Conservation (phyloP, 2,329 filamentous ascomycete species). For the Claviceps purpurea region DNA sequence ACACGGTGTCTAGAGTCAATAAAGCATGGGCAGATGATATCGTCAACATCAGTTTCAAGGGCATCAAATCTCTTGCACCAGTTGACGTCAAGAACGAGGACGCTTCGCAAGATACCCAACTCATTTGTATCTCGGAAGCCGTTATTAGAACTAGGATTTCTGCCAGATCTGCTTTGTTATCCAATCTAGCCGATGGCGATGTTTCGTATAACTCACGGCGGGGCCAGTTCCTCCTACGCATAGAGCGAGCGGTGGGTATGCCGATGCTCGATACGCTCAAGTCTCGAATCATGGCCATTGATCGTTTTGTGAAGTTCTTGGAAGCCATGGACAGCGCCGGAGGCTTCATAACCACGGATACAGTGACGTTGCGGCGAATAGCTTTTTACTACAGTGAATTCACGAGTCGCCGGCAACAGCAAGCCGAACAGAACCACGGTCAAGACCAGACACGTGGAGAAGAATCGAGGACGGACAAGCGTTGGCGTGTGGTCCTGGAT, state of each 20-base stretch:
- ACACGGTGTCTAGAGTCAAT: conserved; percentile 11
- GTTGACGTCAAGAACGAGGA: conserved; percentile 4
- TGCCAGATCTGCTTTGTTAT: conserved; percentile 41
- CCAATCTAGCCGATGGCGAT: conserved; percentile 42
- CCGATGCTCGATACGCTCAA: conserved; percentile 46
- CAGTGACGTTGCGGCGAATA: conserved; percentile 48
- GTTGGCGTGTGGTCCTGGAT: conserved; percentile 43
- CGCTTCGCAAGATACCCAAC: conserved; percentile 7
- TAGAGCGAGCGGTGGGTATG: conserved; percentile 44
- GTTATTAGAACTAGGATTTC: conserved; percentile 40
- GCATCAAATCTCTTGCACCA: conserved; percentile 20
- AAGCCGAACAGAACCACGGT: neutral
- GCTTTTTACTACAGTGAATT: conserved; percentile 50
- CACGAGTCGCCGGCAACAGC: conserved; percentile 9
- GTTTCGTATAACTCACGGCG: conserved; percentile 46
- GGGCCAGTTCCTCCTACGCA: conserved; percentile 49
- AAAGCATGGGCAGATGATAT: conserved; percentile 45
- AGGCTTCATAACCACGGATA: conserved; percentile 41
- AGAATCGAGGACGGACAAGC: conserved; percentile 8
- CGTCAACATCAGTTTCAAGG: conserved; percentile 44
- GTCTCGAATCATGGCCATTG: conserved; percentile 50
- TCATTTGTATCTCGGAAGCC: conserved; percentile 35
- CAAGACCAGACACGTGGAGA: conserved; percentile 5
- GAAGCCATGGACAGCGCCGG: conserved; percentile 47
- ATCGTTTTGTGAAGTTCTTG: conserved; percentile 57